Conservation (phyloP, 805 yeast species). For the Saturnispora mendoncae region DNA sequence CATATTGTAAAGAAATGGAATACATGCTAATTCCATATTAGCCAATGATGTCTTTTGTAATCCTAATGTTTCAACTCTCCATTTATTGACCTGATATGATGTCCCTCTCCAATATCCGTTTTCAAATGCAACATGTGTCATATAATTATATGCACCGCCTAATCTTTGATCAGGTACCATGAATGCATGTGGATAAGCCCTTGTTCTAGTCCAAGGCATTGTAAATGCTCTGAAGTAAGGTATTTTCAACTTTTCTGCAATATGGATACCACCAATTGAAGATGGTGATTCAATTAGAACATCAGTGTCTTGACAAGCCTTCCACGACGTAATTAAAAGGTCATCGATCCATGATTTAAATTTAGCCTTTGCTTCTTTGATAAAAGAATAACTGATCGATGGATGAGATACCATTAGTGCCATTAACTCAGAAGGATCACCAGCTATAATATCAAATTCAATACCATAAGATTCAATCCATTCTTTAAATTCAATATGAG, state of each 20-base stretch:
- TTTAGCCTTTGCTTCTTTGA: constrained; percentile 72
- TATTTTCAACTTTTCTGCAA: constrained; percentile 83
- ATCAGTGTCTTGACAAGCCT: constrained; percentile 76
- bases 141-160: constrained; percentile 87
- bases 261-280: constrained; percentile 91
- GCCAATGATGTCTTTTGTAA: constrained; percentile 64
- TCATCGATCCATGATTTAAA: constrained; percentile 81
- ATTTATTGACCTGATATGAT: constrained; percentile 73
- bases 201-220: constrained; percentile 96
- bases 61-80: constrained; percentile 66
- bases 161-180: constrained; percentile 87
- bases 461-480: constrained; percentile 68
- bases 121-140: constrained; percentile 90
- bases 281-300: constrained; percentile 91
- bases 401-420: constrained; percentile 88
- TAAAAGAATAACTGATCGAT: constrained; percentile 69
- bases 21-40: constrained; percentile 61
- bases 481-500: constrained; percentile 71
- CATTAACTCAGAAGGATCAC: constrained; percentile 90
- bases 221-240: constrained; percentile 94
- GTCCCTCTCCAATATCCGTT: constrained; percentile 91
- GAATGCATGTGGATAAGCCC: constrained; percentile 95
- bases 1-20: constrained; percentile 84
- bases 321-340: constrained; percentile 67
- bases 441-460: constrained; percentile 69